These are phyloP conservation scores for Penicillium waksmanii DNA, from an alignment of 495 filamentous ascomycete species.

Conservation along the genomic window DNA sequence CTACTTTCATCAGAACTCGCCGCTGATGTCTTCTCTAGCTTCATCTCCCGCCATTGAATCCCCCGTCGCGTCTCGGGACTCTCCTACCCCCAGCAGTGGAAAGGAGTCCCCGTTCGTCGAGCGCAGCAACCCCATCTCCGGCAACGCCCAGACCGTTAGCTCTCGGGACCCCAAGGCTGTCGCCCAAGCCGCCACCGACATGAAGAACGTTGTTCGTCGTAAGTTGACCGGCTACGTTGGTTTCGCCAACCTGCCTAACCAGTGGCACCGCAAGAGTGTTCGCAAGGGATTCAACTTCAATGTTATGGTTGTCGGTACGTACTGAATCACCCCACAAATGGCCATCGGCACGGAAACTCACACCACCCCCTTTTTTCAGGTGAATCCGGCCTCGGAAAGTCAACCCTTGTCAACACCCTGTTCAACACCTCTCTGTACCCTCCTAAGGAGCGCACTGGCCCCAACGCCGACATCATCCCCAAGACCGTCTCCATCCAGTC, in stretches of 20 bases:
- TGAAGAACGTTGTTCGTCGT: conserved; percentile 95
- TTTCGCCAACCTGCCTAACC: conserved; percentile 98
- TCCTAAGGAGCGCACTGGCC: conserved; percentile 95
- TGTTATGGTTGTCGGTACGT: conserved; percentile 98
- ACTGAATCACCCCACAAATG: conserved; percentile 28
- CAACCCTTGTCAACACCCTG: conserved; percentile 96
- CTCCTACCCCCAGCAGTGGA: conserved; percentile 53
- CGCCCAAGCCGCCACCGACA: conserved; percentile 77
- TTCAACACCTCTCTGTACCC: conserved; percentile 99
- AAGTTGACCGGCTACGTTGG: conserved; percentile 98
- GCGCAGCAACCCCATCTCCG: conserved; percentile 63
- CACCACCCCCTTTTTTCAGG: conserved; percentile 51
- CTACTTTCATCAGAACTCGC: conserved; percentile 12
- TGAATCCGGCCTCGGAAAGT: conserved; percentile 99
- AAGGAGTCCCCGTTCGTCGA: conserved; percentile 61
- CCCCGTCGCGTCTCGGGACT: conserved; percentile 38
- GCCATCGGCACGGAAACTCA: conserved; percentile 7
- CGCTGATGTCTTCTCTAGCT: conserved; percentile 44
- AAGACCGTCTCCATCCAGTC: conserved; percentile 99
- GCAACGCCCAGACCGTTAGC: conserved; percentile 66
- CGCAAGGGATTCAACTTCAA: conserved; percentile 99
- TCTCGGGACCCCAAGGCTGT: conserved; percentile 85
- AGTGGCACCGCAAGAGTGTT: conserved; percentile 99
- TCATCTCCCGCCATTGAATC: conserved; percentile 46
- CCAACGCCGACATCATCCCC: conserved; percentile 95